Conservation (phyloP, 2,329 filamentous ascomycete species). For the Ilyonectria sp. region DNA sequence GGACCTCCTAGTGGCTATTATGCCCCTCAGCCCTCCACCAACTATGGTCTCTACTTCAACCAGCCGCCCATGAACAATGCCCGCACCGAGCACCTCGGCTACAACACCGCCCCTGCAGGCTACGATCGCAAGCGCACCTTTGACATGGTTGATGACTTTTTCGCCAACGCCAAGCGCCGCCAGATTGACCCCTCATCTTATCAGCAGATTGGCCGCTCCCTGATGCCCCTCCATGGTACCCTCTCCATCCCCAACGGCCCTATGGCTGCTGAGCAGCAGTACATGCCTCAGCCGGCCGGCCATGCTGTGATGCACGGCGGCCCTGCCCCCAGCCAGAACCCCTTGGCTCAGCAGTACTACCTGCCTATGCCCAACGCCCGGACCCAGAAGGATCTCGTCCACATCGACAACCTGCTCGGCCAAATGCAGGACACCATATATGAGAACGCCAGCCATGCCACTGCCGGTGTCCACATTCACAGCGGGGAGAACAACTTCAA, state of each 20-base stretch:
- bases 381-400: constrained; percentile 93
- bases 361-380: constrained; percentile 89
- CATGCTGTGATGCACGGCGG: constrained; percentile 68
- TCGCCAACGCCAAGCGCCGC: constrained; percentile 91
- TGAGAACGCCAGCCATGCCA: constrained; percentile 88
- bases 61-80: constrained; percentile 69
- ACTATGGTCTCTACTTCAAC: constrained; percentile 86
- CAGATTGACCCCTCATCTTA: constrained; percentile 93
- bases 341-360: constrained; percentile 81
- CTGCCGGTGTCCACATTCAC: constrained; percentile 83
- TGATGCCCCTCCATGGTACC: constrained; percentile 85
- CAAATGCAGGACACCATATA: constrained; percentile 98
- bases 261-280: constrained; percentile 64
- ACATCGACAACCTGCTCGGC: constrained; percentile 95
- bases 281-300: constrained; percentile 63
- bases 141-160: constrained; percentile 93
- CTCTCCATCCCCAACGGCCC: constrained; percentile 72
- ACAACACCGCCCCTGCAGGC: constrained; percentile 66
- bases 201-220: constrained; percentile 88
- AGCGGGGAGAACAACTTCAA: constrained; percentile 77
- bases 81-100: constrained; percentile 75
- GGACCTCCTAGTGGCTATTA: constrained; percentile 71
- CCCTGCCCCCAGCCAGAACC: constrained; percentile 71
- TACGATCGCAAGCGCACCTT: constrained; percentile 88
- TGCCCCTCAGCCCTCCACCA: constrained; percentile 66